These are phyloP conservation scores for Physaria fendleri DNA, from an alignment of 345 rosid species.

Conservation along the genomic window DNA sequence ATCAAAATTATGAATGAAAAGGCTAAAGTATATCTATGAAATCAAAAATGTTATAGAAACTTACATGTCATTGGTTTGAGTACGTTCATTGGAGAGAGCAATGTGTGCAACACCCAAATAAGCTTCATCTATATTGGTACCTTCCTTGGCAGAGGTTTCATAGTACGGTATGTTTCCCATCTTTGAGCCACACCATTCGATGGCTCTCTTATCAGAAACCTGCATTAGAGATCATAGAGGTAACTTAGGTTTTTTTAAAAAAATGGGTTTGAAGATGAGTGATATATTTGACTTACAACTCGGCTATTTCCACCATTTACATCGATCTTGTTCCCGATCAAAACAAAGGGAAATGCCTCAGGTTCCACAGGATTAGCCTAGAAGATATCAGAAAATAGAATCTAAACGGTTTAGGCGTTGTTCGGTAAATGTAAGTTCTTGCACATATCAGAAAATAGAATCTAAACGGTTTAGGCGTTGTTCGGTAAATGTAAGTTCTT, in stretches of 20 bases:
- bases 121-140: slow-evolving; percentile 68
- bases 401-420: not conserved
- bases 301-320: slow-evolving; percentile 65
- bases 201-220: slow-evolving; percentile 66
- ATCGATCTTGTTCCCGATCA: slow-evolving; percentile 79
- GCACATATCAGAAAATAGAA: not conserved
- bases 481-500: slow-evolving; percentile 1
- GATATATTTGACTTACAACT: slow-evolving; percentile 13
- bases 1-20: too few relatives aligned
- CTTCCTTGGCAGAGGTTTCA: slow-evolving; percentile 84
- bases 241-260: not conserved
- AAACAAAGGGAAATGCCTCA: slow-evolving; percentile 53
- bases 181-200: slow-evolving; percentile 66
- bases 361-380: slow-evolving; percentile 69
- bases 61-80: slow-evolving; percentile 44
- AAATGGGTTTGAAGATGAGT: not conserved
- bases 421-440: too few relatives aligned
- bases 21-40: not conserved
- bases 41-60: slow-evolving; percentile 3
- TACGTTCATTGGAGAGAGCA: slow-evolving; percentile 49
- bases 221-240: slow-evolving; percentile 9
- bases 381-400: not conserved
- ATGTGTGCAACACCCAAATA: slow-evolving; percentile 54
- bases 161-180: slow-evolving; percentile 62
- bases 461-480: not conserved